Evolutionary conservation across 352 stramenopile species (phyloP).

Genomic region (Pythium dissotocum): DNA sequence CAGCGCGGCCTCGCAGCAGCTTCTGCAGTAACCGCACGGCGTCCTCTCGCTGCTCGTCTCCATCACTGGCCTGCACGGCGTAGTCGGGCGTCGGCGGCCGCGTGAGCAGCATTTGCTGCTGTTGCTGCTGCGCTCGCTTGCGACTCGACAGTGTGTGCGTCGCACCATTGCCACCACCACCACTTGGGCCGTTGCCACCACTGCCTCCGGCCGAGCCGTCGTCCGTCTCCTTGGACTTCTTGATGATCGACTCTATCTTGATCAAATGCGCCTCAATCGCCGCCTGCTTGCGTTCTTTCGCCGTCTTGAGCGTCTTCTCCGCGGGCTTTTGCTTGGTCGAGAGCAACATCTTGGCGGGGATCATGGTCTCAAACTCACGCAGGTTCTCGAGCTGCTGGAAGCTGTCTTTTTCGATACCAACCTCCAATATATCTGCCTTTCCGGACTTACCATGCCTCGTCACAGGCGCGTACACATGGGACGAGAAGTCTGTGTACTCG

Average conservation of each 20-base stretch:
- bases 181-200: neutral
- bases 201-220: conserved; percentile 2
- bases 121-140: conserved; percentile 37
- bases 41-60: conserved; percentile 56
- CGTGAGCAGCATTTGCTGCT: conserved; percentile 52
- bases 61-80: conserved; percentile 31
- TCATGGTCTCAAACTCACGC: conserved; percentile 57
- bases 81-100: conserved; percentile 85
- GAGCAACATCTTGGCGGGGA: conserved; percentile 57
- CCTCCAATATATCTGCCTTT: conserved; percentile 50
- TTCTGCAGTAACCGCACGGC: conserved; percentile 87
- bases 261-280: conserved; percentile 79
- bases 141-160: conserved; percentile 15
- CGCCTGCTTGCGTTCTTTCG: conserved; percentile 77
- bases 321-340: conserved; percentile 50
- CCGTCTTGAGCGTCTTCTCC: conserved; percentile 56
- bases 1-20: conserved; percentile 84
- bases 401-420: conserved; percentile 51
- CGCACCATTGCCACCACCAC: neutral
- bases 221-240: conserved; percentile 49
- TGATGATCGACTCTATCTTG: conserved; percentile 88
- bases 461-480: conserved; percentile 82
- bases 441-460: conserved; percentile 63
- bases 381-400: conserved; percentile 60
- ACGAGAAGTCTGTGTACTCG: conserved; percentile 87